A percentile compares a stretch with the other conserved stretches of the same genome.
phyloP scores from a whole-genome alignment of 345 rosid genomes.

The Populus tremula region DNA sequence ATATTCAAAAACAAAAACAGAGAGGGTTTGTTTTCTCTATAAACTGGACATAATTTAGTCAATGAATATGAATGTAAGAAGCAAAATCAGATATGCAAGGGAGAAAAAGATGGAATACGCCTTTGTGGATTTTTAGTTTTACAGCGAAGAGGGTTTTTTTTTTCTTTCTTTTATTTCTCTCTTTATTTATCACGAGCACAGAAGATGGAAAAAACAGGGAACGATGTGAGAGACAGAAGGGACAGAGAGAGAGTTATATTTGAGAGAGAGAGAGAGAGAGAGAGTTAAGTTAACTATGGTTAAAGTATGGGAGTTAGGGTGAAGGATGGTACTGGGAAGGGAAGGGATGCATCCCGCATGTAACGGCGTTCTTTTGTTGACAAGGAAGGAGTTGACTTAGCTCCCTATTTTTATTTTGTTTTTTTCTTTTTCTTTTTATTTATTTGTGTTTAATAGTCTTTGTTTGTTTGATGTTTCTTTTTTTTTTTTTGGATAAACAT shows the following conservation, averaged over 20 bases:
- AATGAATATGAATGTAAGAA: background rate
- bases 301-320: constrained; percentile 6
- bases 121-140: background rate
- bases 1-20: background rate
- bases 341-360: background rate
- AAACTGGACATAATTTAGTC: background rate
- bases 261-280: background rate
- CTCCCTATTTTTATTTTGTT: background rate
- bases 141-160: background rate
- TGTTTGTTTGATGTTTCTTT: background rate
- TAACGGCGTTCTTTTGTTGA: constrained; percentile 18
- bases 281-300: background rate
- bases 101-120: constrained; percentile 1
- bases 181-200: background rate
- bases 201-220: background rate
- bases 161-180: background rate
- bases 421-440: background rate
- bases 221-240: background rate
- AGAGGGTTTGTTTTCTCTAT: background rate
- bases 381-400: background rate
- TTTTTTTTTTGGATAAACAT: no score
- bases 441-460: background rate
- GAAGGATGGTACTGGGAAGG: background rate
- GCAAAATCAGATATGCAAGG: background rate
- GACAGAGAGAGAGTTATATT: background rate